phyloP scores from a whole-genome alignment of 176 grass and related monocot genomes.

The Musa beccarii region DNA sequence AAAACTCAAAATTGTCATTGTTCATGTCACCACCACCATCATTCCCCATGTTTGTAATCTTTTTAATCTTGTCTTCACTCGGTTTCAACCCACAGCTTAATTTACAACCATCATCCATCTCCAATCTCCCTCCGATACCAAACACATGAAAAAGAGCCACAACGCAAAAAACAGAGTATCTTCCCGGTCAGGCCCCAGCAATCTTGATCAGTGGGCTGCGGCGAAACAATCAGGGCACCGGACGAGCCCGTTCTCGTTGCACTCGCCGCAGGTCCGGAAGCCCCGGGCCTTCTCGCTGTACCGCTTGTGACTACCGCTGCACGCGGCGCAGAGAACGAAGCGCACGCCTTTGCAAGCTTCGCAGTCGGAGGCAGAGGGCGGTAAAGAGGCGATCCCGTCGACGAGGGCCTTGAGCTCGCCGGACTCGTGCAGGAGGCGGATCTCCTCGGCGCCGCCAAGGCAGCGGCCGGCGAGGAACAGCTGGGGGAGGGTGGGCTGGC shows the following conservation, averaged over 20 bases:
- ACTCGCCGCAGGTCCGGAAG: conserved; percentile 19
- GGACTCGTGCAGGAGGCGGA: conserved; percentile 60
- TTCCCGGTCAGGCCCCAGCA: too few relatives aligned
- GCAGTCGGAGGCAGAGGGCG: conserved; percentile 21
- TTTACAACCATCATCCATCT: too few relatives aligned
- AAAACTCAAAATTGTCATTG: too few relatives aligned
- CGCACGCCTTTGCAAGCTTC: conserved; percentile 43
- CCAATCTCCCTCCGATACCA: too few relatives aligned
- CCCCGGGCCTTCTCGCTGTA: conserved; percentile 52
- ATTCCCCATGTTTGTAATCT: too few relatives aligned
- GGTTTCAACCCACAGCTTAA: too few relatives aligned
- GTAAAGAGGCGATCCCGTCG: conserved; percentile 12
- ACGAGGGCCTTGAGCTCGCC: conserved; percentile 53
- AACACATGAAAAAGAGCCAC: too few relatives aligned
- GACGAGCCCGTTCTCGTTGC: conserved; percentile 13
- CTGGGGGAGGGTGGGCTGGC: conserved; percentile 46
- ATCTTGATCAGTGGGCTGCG: background rate
- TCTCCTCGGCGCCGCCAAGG: conserved; percentile 67
- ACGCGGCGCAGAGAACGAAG: conserved; percentile 54
- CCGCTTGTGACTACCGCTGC: conserved; percentile 54
- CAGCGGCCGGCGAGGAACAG: conserved; percentile 52
- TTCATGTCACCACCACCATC: too few relatives aligned
- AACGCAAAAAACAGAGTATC: too few relatives aligned
- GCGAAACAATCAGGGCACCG: conserved; percentile 8
- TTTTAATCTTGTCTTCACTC: too few relatives aligned